Base-by-base conservation (phyloP, 768 basidiomycete species). In the Amanita rubescens region DNA sequence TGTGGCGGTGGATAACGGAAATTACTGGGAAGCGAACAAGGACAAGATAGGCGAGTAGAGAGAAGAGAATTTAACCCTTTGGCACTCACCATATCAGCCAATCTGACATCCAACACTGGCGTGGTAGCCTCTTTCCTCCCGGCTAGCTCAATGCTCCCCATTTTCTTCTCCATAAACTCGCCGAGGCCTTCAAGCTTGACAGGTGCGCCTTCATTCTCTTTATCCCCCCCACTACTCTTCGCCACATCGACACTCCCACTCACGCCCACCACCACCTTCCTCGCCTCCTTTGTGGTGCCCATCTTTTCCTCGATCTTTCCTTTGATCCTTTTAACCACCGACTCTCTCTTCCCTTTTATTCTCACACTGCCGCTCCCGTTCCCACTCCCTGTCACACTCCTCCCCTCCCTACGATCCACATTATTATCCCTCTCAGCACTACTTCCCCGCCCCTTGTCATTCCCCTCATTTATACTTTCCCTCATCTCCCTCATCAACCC, bases 81-180 rank as follows among this genome's bases (percentile, higher is more conserved):
- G 56, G 34, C 20, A 67, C 81, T 33, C 60, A 91, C 90, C 69
- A 74, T 56, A 58, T 82, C 75, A 12, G 86, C 87, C 6, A 90
- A 64, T 2, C 69, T 68, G 1, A 71, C 61, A 5, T 65, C 74
- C 39, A 91, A 63, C 9, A 91, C 77, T 0, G 70, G 66, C 0
- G 62, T 61, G 0, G 88, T 89, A 1, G 65, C 67, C 35, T 77
- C 78, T 54, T 74, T 77, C 52, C 87, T 69, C 8, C 85, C 88
- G 0, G 68, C 60, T 39, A 85, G 69, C 51, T 71, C 72, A 33
- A 85, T 68, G 34, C 70, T 71, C 20, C 74, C 76, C 42, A 62
- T 67, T 62, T 72, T 80, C 65, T 81, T 64, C 65, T 84, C 78
- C 10, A 80, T 72, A 39, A 78, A 65, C 27, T 72, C 71, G 0